Evolutionary conservation across 768 basidiomycete species (phyloP), one percentile per base, ranked within the genome.

Genomic region (Kwoniella heveanensis): DNA sequence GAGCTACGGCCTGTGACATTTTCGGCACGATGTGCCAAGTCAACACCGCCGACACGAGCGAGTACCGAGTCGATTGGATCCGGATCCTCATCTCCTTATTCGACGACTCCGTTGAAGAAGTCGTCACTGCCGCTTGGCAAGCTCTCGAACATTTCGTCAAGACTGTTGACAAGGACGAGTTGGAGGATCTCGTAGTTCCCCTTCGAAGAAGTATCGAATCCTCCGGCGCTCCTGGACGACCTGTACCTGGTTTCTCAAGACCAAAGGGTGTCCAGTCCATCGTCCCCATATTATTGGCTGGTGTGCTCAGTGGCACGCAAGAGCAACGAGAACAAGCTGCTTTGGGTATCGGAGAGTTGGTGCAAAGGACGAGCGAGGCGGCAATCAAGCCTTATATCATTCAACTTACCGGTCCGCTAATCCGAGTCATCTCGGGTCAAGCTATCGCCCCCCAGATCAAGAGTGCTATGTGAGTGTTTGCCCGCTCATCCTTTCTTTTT

Each of bases 331-430:
- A 98, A 80, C 89, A 95, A 69, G 94, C 95, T 0, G 92, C 95
- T 0, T 92, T 92, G 71, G 93, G 91, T 27, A 94, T 98, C 64
- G 90, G 91, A n/a, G 95, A 97, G 70, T 86, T 99, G 37, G 91
- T 97, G 32, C 89, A 93, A 77, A 85, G 87, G 27, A 96, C 94
- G 0, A 85, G 88, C n/a, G 86, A 88, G 73, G 80, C 80, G 19
- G 87, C 92, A 0, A 90, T 98, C 85, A 96, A 95, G 79, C 90
- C 93, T 0, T 97, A 90, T 80, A 92, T 95, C 65, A 92, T 96
- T 17, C 90, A 91, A 21, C 91, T 96, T 76, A 96, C 93, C 3
- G 93, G 94, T 9, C 93, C 93, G 8, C 88, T 97, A 68, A 97
- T 96, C 73, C 89, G 93, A 72, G 92, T 95, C 47, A 92, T 92